Evolutionary conservation across 2,329 filamentous ascomycete species (phyloP).

Genomic region (Beauveria sp.): DNA sequence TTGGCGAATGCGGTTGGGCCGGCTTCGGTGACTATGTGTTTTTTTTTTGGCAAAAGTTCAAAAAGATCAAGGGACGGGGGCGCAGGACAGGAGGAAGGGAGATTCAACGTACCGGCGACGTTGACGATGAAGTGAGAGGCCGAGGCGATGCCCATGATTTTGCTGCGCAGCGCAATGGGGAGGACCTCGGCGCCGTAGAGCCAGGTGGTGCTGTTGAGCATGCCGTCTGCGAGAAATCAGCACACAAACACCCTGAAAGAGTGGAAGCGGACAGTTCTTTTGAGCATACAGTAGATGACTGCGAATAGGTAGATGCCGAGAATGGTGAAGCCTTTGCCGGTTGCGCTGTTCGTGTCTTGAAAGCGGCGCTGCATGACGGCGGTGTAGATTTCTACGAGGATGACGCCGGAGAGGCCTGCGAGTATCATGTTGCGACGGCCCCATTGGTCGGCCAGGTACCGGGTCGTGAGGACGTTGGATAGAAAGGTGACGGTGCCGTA

Average conservation of each 20-base stretch:
- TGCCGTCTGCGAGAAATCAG: constrained; percentile 23
- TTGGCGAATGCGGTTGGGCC: constrained; percentile 49
- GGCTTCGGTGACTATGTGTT: constrained; percentile 39
- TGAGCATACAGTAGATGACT: constrained; percentile 35
- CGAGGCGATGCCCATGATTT: constrained; percentile 47
- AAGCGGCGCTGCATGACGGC: constrained; percentile 52
- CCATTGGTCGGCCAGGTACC: constrained; percentile 49
- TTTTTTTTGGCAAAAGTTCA: background rate
- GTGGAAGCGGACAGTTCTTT: background rate
- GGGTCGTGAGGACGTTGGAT: constrained; percentile 42
- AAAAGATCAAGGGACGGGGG: no score
- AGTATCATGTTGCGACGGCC: constrained; percentile 53
- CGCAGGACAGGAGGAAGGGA: no score
- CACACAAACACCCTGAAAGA: background rate
- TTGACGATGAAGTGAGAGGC: constrained; percentile 48
- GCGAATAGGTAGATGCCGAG: constrained; percentile 53
- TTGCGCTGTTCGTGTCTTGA: constrained; percentile 43
- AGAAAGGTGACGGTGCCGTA: constrained; percentile 47
- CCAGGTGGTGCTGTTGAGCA: constrained; percentile 48
- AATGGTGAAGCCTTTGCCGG: constrained; percentile 53
- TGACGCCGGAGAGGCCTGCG: constrained; percentile 40
- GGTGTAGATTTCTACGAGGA: constrained; percentile 51
- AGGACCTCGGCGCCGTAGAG: constrained; percentile 48
- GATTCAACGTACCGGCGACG: constrained; percentile 22
- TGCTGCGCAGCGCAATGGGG: constrained; percentile 44